These are phyloP conservation scores for Metschnikowia lochheadii DNA, from an alignment of 805 yeast species.

Conservation along the genomic window DNA sequence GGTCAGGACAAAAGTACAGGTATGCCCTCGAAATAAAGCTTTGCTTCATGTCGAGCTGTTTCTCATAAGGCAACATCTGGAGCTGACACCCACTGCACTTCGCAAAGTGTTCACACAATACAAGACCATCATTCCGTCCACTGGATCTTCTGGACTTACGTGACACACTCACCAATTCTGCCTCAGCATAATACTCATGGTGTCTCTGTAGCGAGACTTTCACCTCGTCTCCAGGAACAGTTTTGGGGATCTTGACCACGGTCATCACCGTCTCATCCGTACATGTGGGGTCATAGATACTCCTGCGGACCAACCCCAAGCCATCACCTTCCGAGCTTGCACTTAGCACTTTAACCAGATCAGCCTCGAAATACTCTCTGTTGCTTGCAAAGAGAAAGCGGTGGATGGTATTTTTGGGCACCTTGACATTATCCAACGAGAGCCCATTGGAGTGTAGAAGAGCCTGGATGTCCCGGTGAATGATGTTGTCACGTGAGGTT, in stretches of 20 bases:
- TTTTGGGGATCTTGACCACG: constrained; percentile 34
- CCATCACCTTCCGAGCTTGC: constrained; percentile 37
- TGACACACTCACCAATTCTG: constrained; percentile 20
- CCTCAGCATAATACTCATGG: constrained; percentile 29
- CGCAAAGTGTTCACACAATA: constrained; percentile 33
- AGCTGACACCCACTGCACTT: constrained; percentile 41
- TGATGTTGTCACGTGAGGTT: constrained; percentile 25
- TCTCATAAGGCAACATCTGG: constrained; percentile 37
- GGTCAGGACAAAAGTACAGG: constrained; percentile 29
- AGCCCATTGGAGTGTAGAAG: constrained; percentile 15
- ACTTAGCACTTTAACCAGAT: constrained; percentile 22
- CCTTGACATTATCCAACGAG: constrained; percentile 15
- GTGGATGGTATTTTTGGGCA: constrained; percentile 22
- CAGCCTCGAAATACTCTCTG: constrained; percentile 11
- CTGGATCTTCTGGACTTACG: constrained; percentile 6
- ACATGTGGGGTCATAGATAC: constrained; percentile 11
- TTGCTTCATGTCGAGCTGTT: constrained; percentile 34
- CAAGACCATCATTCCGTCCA: constrained; percentile 23
- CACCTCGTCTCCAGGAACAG: constrained; percentile 37
- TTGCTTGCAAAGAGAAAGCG: constrained; percentile 21
- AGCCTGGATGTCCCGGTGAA: constrained; percentile 23
- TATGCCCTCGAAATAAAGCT: constrained; percentile 32
- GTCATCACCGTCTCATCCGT: constrained; percentile 11
- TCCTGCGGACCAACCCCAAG: constrained; percentile 27
- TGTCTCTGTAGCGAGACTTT: constrained; percentile 27